A percentile compares a stretch with the other conserved stretches of the same genome.
These are phyloP conservation scores for Protomyces inouyei DNA, from an alignment of 1,139 yeast genomes.

Conservation along the genomic window DNA sequence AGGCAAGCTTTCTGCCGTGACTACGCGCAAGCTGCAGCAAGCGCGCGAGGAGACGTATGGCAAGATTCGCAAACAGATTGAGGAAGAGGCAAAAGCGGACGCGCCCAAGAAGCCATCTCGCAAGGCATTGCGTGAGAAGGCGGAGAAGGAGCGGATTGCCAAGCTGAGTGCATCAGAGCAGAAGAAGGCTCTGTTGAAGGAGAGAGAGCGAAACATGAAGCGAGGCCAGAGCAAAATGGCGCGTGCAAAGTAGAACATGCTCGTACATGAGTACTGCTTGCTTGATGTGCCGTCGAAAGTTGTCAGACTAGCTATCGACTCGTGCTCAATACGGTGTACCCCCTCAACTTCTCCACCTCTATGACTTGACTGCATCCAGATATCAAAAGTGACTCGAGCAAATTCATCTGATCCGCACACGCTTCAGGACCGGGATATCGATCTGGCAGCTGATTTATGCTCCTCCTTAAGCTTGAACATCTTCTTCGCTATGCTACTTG, in stretches of 20 bases:
- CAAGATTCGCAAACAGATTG: slow-evolving; percentile 46
- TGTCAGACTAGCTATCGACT: too few species aligned
- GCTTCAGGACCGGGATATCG: too few species aligned
- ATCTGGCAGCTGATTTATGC: too few species aligned
- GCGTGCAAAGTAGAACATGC: neutral
- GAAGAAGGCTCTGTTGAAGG: slow-evolving; percentile 35
- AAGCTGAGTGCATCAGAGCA: slow-evolving; percentile 65
- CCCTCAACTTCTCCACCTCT: too few species aligned
- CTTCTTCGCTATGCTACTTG: too few species aligned
- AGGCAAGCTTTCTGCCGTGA: slow-evolving; percentile 46
- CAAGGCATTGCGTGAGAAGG: slow-evolving; percentile 56
- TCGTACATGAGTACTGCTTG: too few species aligned
- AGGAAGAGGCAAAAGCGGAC: slow-evolving; percentile 61
- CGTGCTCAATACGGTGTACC: too few species aligned
- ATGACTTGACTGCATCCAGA: too few species aligned
- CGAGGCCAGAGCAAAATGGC: slow-evolving; percentile 28
- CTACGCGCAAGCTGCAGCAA: slow-evolving; percentile 50
- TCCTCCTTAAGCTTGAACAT: too few species aligned
- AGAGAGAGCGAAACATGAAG: slow-evolving; percentile 27
- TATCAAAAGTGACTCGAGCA: too few species aligned
- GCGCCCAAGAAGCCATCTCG: slow-evolving; percentile 75
- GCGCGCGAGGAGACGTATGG: slow-evolving; percentile 53
- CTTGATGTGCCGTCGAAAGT: too few species aligned
- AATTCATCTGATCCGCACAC: too few species aligned
- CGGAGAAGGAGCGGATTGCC: slow-evolving; percentile 62